phyloP scores from a whole-genome alignment of 257 asterid genomes.

The Parsonsia alboflavescens region DNA sequence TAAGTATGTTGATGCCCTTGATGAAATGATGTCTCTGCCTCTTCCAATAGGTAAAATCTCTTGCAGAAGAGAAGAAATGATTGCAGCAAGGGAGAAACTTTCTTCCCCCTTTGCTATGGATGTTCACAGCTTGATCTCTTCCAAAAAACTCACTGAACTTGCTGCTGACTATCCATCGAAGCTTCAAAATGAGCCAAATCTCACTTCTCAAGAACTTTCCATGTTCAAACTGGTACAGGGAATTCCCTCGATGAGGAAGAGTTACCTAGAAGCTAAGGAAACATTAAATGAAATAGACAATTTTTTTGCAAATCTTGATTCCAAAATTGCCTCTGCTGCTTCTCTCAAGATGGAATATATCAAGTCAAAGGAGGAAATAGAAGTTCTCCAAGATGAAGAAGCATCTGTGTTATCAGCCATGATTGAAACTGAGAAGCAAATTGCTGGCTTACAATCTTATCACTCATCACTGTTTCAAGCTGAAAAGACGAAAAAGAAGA shows the following conservation, averaged over 20 bases:
- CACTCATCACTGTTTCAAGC: slow-evolving; percentile 16
- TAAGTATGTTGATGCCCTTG: slow-evolving; percentile 35
- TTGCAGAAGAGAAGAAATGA: slow-evolving; percentile 11
- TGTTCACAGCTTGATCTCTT: slow-evolving; percentile 23
- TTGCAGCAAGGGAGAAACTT: slow-evolving; percentile 25
- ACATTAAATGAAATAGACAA: slow-evolving; percentile 19
- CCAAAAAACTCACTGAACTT: slow-evolving; percentile 23
- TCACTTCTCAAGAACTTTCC: slow-evolving; percentile 24
- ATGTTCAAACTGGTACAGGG: slow-evolving; percentile 33
- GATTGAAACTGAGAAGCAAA: slow-evolving; percentile 30
- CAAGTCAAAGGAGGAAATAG: slow-evolving; percentile 27
- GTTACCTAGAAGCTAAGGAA: slow-evolving; percentile 27
- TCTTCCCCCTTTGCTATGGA: slow-evolving; percentile 31
- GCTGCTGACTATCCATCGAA: slow-evolving; percentile 18
- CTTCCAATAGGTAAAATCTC: slow-evolving; percentile 6
- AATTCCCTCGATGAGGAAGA: slow-evolving; percentile 22
- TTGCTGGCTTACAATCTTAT: slow-evolving; percentile 30
- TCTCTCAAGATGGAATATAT: slow-evolving; percentile 28
- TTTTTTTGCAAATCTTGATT: slow-evolving; percentile 30
- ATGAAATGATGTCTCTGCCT: slow-evolving; percentile 26
- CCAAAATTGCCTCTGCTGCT: slow-evolving; percentile 19
- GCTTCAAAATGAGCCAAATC: slow-evolving; percentile 31
- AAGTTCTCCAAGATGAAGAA: slow-evolving; percentile 29
- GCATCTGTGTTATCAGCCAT: slow-evolving; percentile 19
- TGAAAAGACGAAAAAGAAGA: slow-evolving; percentile 23